Evolutionary conservation across 345 rosid genomes (phyloP).

Genomic region (Eucalyptus sideroxylon): DNA sequence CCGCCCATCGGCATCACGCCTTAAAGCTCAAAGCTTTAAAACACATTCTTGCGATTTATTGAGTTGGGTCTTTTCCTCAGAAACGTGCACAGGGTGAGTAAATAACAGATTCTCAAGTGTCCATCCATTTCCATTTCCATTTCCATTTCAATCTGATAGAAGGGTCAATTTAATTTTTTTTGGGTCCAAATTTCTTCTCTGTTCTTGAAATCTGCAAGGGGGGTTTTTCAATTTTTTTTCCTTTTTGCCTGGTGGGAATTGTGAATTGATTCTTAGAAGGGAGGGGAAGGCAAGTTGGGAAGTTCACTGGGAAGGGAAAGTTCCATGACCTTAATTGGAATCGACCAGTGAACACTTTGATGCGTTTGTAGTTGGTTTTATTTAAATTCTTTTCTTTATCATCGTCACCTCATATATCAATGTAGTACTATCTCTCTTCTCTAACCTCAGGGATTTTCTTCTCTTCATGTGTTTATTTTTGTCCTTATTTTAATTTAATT

Average conservation of each 20-base stretch:
- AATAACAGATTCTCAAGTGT: background rate
- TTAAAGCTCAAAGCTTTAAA: background rate
- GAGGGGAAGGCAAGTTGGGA: background rate
- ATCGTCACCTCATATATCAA: background rate
- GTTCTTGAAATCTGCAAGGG: background rate
- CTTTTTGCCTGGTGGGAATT: background rate
- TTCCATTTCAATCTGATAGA: background rate
- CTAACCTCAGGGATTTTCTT: background rate
- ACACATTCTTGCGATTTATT: background rate
- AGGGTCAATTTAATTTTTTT: background rate
- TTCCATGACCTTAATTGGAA: conserved; percentile 23
- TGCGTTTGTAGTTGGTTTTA: conserved; percentile 8
- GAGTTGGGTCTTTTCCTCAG: background rate
- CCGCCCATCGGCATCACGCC: conserved; percentile 52
- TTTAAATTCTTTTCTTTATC: conserved; percentile 14
- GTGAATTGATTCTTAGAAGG: conserved; percentile 6
- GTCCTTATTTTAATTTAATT: background rate
- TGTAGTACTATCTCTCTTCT: background rate
- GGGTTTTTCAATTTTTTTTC: background rate
- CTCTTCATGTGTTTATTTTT: background rate
- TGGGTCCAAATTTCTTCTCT: background rate
- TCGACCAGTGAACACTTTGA: background rate
- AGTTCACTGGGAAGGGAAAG: background rate
- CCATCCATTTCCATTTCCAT: background rate
- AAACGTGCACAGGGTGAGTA: background rate